Evolutionary conservation across 2,329 filamentous ascomycete genomes (phyloP).

Genomic region (Elsinoe fawcettii): DNA sequence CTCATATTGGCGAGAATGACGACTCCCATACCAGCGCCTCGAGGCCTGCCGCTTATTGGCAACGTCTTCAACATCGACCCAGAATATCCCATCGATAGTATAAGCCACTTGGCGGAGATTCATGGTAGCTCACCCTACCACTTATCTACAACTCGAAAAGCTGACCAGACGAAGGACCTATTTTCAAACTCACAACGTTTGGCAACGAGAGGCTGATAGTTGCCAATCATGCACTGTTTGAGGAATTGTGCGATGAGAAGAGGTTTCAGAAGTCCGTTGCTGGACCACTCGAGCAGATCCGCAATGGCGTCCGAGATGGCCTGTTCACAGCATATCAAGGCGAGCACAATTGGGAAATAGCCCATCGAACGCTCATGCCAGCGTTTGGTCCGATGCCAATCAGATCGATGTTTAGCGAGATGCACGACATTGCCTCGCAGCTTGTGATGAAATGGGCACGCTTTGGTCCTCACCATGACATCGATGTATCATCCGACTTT

Average conservation of each 20-base stretch:
- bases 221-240: conserved; percentile 25
- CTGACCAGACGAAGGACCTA: conserved; percentile 12
- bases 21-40: conserved; percentile 54
- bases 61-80: conserved; percentile 57
- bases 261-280: conserved; percentile 52
- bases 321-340: conserved; percentile 35
- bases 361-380: conserved; percentile 40
- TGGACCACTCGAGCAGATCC: conserved; percentile 46
- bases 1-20: conserved; percentile 14
- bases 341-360: conserved; percentile 33
- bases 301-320: conserved; percentile 45
- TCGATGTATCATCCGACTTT: conserved; percentile 59
- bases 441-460: conserved; percentile 25
- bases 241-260: conserved; percentile 35
- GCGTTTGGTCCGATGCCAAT: conserved; percentile 42
- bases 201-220: conserved; percentile 22
- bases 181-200: conserved; percentile 19
- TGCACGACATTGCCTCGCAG: conserved; percentile 30
- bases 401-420: conserved; percentile 36
- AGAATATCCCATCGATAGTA: conserved; percentile 45
- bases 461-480: conserved; percentile 46
- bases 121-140: conserved; percentile 15
- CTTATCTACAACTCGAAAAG: neutral
- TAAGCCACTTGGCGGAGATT: conserved; percentile 44
- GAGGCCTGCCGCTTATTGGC: conserved; percentile 57